phyloP scores from a whole-genome alignment of 2,329 filamentous ascomycete genomes.

The Cadophora sp. region DNA sequence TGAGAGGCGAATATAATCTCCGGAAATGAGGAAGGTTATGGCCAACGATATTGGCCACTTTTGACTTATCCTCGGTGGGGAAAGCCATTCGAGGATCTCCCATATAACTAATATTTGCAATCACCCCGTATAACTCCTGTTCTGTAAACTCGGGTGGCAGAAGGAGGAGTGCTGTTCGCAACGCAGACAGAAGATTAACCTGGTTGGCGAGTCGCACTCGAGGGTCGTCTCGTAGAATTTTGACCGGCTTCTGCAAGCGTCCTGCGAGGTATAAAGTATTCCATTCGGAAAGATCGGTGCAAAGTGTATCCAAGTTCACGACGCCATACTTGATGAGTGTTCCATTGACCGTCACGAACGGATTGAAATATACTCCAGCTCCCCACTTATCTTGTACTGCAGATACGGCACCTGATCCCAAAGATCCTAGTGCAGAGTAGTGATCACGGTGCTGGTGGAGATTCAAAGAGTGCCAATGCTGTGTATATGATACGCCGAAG shows the following conservation, averaged over 20 bases:
- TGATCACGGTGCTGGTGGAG: conserved; percentile 87
- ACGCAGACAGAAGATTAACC: conserved; percentile 89
- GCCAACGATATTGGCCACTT: conserved; percentile 92
- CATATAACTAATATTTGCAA: conserved; percentile 90
- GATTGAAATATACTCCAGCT: conserved; percentile 97
- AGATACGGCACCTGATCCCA: conserved; percentile 86
- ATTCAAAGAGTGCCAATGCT: conserved; percentile 97
- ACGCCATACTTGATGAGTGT: conserved; percentile 98
- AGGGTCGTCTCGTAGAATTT: conserved; percentile 94
- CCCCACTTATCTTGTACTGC: conserved; percentile 87
- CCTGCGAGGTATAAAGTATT: conserved; percentile 96
- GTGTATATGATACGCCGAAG: conserved; percentile 90
- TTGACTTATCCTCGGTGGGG: conserved; percentile 87
- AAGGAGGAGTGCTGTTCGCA: conserved; percentile 87
- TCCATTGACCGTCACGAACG: conserved; percentile 92
- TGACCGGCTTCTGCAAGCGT: conserved; percentile 94
- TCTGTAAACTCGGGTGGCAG: conserved; percentile 87
- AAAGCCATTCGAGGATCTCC: conserved; percentile 96
- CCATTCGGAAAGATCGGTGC: conserved; percentile 87
- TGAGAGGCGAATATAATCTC: conserved; percentile 85
- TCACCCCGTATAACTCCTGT: conserved; percentile 85
- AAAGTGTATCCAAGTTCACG: conserved; percentile 90
- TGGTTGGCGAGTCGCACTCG: conserved; percentile 93
- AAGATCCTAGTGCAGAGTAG: conserved; percentile 83
- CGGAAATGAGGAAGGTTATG: conserved; percentile 93